phyloP scores from a whole-genome alignment of 305 asterid species.

The Petunia hybrid region DNA sequence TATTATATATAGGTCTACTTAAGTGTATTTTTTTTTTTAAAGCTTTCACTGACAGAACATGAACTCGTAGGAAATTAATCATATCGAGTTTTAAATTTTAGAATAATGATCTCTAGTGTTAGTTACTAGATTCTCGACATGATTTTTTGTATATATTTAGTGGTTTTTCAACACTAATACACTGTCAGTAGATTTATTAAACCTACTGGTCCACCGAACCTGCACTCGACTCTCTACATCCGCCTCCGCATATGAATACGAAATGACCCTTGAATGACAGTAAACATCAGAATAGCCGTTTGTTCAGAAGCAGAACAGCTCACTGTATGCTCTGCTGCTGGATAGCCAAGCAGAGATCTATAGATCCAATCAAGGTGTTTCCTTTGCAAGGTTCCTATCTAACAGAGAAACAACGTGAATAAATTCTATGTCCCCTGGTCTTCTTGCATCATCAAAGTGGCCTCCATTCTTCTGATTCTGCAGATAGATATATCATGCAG shows the following conservation, averaged over 20 bases:
- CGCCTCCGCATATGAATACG: background rate
- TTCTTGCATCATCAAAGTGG: constrained; percentile 32
- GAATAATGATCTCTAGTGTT: too few species aligned
- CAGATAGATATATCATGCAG: constrained; percentile 16
- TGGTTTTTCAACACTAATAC: too few species aligned
- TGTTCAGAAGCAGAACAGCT: constrained; percentile 43
- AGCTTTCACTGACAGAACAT: too few species aligned
- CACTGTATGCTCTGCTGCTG: constrained; percentile 55
- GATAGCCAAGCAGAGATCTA: constrained; percentile 59
- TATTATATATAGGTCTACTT: too few species aligned
- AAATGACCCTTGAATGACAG: constrained; percentile 16
- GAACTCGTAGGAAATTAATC: too few species aligned
- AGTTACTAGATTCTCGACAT: too few species aligned
- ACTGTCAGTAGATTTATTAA: too few species aligned
- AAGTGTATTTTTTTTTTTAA: too few species aligned
- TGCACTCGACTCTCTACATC: too few species aligned
- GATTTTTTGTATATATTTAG: too few species aligned
- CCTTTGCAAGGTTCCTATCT: constrained; percentile 38
- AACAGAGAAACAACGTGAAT: constrained; percentile 36
- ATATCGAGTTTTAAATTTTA: too few species aligned
- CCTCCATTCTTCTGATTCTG: constrained; percentile 50
- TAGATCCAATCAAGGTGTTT: constrained; percentile 63
- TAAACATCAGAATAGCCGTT: constrained; percentile 30
- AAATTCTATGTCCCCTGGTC: constrained; percentile 51
- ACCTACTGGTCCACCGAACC: too few species aligned